Percentiles rank a stretch among this genome's conserved stretches.
Conservation (phyloP, 345 rosid genomes). For the Lepidium africanum region DNA sequence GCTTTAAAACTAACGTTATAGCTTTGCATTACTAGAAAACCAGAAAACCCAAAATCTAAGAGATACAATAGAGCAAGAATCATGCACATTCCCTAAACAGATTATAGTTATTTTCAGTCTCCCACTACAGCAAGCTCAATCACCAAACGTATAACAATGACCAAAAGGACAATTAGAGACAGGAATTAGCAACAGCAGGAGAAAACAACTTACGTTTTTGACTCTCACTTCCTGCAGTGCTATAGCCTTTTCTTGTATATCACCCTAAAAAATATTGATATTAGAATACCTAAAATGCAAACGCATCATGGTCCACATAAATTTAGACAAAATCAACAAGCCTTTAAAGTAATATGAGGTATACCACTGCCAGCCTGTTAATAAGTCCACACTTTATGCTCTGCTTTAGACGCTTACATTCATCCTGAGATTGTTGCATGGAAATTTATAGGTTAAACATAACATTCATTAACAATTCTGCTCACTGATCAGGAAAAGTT, state of each 20-base stretch:
- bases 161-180: neutral
- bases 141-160: neutral
- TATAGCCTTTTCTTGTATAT: conserved; percentile 85
- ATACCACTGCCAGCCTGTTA: conserved; percentile 85
- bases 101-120: neutral
- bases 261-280: conserved; percentile 55
- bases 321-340: neutral
- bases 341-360: conserved; percentile 2
- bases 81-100: conserved; percentile 1
- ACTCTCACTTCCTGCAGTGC: conserved; percentile 90
- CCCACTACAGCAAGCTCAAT: neutral
- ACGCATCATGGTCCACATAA: neutral
- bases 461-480: neutral
- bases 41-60: neutral
- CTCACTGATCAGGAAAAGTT: neutral
- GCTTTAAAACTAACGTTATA: neutral
- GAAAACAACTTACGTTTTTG: conserved; percentile 64
- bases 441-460: neutral
- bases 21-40: neutral
- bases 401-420: conserved; percentile 95
- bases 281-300: conserved; percentile 13
- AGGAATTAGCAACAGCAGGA: neutral
- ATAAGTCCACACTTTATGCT: conserved; percentile 96
- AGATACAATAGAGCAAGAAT: conserved; percentile 5
- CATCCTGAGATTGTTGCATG: conserved; percentile 55